phyloP scores from a whole-genome alignment of 2,329 filamentous ascomycete genomes.

The Trichocomaceae sp. region DNA sequence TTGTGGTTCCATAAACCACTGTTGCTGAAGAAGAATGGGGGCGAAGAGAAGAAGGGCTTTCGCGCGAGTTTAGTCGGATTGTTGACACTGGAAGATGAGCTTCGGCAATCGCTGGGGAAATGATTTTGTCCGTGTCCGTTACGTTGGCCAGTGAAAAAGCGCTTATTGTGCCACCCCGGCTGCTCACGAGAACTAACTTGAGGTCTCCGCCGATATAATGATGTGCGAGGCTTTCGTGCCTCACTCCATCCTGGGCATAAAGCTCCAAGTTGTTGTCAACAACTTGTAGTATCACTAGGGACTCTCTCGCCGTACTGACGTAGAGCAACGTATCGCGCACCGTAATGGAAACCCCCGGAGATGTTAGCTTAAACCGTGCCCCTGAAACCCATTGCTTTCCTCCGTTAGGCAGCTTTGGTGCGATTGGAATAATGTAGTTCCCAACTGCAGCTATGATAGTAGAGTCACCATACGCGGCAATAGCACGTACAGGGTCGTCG shows the following conservation, averaged over 20 bases:
- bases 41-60: slow-evolving; percentile 15
- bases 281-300: slow-evolving; percentile 44
- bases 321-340: slow-evolving; percentile 44
- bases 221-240: slow-evolving; percentile 30
- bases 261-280: slow-evolving; percentile 28
- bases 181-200: slow-evolving; percentile 46
- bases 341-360: slow-evolving; percentile 46
- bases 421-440: slow-evolving; percentile 37
- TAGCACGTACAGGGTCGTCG: slow-evolving; percentile 47
- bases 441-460: slow-evolving; percentile 44
- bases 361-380: slow-evolving; percentile 39
- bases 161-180: slow-evolving; percentile 47
- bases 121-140: slow-evolving; percentile 25
- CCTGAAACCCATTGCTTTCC: slow-evolving; percentile 37
- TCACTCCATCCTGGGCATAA: slow-evolving; percentile 29
- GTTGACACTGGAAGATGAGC: slow-evolving; percentile 31
- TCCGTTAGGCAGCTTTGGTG: slow-evolving; percentile 33
- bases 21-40: slow-evolving; percentile 21
- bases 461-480: slow-evolving; percentile 43
- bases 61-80: slow-evolving; percentile 23
- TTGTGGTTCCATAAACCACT: slow-evolving; percentile 57
- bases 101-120: slow-evolving; percentile 25
- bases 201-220: slow-evolving; percentile 33
- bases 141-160: slow-evolving; percentile 25
- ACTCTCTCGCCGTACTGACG: slow-evolving; percentile 50